A percentile compares a stretch with the other conserved stretches of the same genome.
phyloP scores from a whole-genome alignment of 805 yeast genomes.

The Kregervanrija fluxuum region DNA sequence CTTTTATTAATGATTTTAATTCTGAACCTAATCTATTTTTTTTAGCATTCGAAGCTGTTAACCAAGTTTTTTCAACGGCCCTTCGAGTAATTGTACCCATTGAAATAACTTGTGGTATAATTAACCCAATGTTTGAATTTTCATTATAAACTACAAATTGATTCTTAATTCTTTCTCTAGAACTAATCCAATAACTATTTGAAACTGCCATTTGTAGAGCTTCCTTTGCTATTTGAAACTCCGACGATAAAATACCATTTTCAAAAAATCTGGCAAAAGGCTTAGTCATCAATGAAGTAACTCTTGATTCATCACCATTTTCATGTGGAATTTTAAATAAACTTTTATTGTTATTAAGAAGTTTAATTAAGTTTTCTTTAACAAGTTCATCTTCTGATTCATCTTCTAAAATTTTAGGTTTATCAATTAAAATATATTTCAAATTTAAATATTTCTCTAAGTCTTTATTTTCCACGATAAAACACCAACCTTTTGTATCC shows the following conservation, averaged over 20 bases:
- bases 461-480: constrained; percentile 46
- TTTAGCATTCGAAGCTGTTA: constrained; percentile 95
- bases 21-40: constrained; percentile 84
- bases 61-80: constrained; percentile 96
- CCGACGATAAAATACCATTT: constrained; percentile 63
- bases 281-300: constrained; percentile 74
- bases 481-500: constrained; percentile 81
- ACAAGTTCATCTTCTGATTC: constrained; percentile 11
- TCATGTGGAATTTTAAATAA: constrained; percentile 81
- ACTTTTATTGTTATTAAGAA: constrained; percentile 7
- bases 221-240: constrained; percentile 62
- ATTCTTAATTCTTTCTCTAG: constrained; percentile 72
- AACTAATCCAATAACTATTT: constrained; percentile 90
- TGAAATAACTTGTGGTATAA: constrained; percentile 74
- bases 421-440: constrained; percentile 28
- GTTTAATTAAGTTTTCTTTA: constrained; percentile 5
- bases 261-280: constrained; percentile 67
- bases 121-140: constrained; percentile 47
- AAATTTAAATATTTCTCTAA: constrained; percentile 28
- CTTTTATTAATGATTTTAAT: constrained; percentile 74
- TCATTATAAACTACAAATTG: constrained; percentile 70
- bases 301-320: constrained; percentile 66
- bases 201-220: constrained; percentile 72
- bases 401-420: constrained; percentile 12
- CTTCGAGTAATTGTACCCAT: constrained; percentile 98